phyloP scores from a whole-genome alignment of 202 grass and related monocot genomes.

The Musa balbisiana region DNA sequence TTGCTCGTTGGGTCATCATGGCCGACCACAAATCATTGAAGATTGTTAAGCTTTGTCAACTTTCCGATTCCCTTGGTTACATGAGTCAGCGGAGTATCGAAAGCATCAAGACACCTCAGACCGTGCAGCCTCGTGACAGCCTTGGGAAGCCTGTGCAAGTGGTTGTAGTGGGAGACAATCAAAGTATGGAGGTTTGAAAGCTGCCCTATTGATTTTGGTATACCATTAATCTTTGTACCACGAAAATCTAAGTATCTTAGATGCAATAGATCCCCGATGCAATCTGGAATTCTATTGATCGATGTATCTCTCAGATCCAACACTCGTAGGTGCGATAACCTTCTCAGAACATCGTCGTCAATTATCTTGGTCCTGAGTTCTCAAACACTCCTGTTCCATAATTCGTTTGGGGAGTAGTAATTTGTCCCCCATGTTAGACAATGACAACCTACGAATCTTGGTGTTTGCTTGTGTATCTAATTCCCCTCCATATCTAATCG shows the following conservation, averaged over 20 bases:
- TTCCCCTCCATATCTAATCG: slow-evolving; percentile 26
- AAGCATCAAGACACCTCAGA: slow-evolving; percentile 46
- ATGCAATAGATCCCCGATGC: slow-evolving; percentile 52
- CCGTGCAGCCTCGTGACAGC: slow-evolving; percentile 48
- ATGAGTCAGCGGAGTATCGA: slow-evolving; percentile 45
- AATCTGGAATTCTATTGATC: slow-evolving; percentile 51
- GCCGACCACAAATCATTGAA: slow-evolving; percentile 59
- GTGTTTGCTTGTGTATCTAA: background rate
- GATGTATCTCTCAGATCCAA: slow-evolving; percentile 55
- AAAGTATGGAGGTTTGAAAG: slow-evolving; percentile 73
- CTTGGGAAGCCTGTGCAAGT: slow-evolving; percentile 52
- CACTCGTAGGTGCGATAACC: slow-evolving; percentile 36
- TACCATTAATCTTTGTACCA: slow-evolving; percentile 44
- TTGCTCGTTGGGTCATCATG: slow-evolving; percentile 16
- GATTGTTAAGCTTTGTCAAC: slow-evolving; percentile 48
- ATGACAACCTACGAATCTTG: slow-evolving; percentile 40
- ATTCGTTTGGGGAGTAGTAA: slow-evolving; percentile 39
- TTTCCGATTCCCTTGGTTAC: slow-evolving; percentile 61
- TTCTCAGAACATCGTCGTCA: slow-evolving; percentile 43
- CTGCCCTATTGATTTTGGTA: slow-evolving; percentile 55
- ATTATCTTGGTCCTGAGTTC: slow-evolving; percentile 50
- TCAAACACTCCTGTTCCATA: slow-evolving; percentile 60
- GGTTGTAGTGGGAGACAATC: slow-evolving; percentile 46
- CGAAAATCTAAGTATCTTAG: slow-evolving; percentile 77
- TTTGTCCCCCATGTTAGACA: slow-evolving; percentile 44